A percentile compares a stretch with the other conserved stretches of the same genome.
Evolutionary conservation across 2,329 filamentous ascomycete species (phyloP).

Genomic region (Pseudogymnoascus sp.): DNA sequence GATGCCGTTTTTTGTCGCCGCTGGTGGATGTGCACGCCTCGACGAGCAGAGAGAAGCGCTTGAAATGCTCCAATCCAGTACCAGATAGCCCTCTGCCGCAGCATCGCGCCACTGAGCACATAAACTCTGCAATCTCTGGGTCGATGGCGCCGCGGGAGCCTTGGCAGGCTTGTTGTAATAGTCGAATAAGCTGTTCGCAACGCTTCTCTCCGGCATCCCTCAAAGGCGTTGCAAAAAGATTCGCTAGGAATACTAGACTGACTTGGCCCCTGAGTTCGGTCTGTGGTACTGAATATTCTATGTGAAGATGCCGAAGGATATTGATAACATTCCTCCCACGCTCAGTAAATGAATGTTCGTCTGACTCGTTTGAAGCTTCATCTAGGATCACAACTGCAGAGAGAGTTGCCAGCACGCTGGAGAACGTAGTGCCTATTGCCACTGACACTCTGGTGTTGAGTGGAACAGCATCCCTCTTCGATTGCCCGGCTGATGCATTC

Average conservation of each 20-base stretch:
- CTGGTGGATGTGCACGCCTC: constrained; percentile 13
- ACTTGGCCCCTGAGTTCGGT: not conserved
- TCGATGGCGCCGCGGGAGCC: not conserved
- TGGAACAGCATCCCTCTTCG: not conserved
- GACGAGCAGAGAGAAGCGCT: constrained; percentile 28
- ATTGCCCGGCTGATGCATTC: not conserved
- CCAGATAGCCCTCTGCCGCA: constrained; percentile 36
- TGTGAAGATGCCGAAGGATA: constrained; percentile 6
- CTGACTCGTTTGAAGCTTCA: not conserved
- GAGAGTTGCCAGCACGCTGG: constrained; percentile 36
- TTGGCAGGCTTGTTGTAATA: not conserved
- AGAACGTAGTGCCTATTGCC: constrained; percentile 32
- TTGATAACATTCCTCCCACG: not conserved
- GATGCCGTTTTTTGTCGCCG: not conserved
- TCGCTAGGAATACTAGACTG: constrained; percentile 3
- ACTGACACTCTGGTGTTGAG: not conserved
- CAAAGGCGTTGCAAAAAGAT: not conserved
- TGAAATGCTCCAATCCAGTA: constrained; percentile 32
- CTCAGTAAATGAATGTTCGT: not conserved
- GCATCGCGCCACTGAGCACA: constrained; percentile 41
- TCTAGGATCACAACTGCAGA: constrained; percentile 31
- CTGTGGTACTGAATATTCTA: not conserved
- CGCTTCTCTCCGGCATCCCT: not conserved
- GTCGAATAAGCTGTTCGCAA: not conserved
- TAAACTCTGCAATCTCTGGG: constrained; percentile 29